Evolutionary conservation across 805 yeast genomes (phyloP), one percentile per base, ranked within the genome.

Genomic region (Cyberlindnera veronae): DNA sequence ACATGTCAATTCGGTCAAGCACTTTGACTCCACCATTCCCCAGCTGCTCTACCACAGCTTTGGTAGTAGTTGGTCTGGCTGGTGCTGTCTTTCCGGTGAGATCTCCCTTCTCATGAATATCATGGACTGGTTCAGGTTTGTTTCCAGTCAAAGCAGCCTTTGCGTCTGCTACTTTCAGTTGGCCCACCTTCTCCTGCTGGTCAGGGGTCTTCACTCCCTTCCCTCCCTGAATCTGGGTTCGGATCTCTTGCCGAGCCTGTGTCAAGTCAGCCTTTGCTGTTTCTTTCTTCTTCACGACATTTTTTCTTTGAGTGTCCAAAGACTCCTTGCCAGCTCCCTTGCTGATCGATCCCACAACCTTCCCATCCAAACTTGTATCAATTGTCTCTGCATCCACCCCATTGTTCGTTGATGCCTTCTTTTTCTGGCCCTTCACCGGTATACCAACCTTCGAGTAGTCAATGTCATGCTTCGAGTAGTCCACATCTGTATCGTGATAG

Each of bases 1-100:
- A 39, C 40, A 38, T 45, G 24, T 46, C 42, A 19, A 49, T 49
- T 18, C 45, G 34, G 24, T 46, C 53, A 21, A 49, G 38, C n/a
- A 49, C 45, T 16, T 43, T 43, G 2, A 49, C 40, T 7, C 40
- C 48, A 13, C 44, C 47, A 21, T 32, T n/a, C 8, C 23, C 37
- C 18, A 39, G 22, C 27, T 46, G 48, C 6, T 37, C 36, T 2
- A 49, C 46, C 12, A 49, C 11, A 3, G 32, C 45, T 26, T 44
- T 14, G 36, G 30, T n/a, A 7, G 11, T 26, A 18, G 20, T 20
- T 12, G 9, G 7, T 35, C 19, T 27, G n/a, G 21, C 20, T 15
- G 7, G n/a, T 18, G 12, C 27, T 32, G 10, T 21, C 34, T 6
- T 8, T 14, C n/a, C n/a, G n/a, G n/a, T n/a, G n/a, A n/a, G n/a